Conservation (phyloP, 768 basidiomycete genomes). For the Amanita phalloides region DNA sequence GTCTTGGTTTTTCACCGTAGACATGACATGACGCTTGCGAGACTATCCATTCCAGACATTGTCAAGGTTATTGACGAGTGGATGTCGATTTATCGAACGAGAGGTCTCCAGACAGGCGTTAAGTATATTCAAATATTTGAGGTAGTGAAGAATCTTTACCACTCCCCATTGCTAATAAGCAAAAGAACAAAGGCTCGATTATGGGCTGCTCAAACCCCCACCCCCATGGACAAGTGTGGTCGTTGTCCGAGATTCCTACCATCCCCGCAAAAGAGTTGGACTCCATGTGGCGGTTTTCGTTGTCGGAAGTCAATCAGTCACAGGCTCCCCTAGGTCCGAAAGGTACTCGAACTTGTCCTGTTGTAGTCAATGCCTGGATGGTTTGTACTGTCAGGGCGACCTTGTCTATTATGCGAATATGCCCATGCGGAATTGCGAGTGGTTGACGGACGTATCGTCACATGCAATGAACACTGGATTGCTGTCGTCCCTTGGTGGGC, state of each 20-base stretch:
- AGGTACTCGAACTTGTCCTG: slow-evolving; percentile 15
- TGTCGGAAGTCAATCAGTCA: slow-evolving; percentile 20
- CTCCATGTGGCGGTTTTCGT: slow-evolving; percentile 41
- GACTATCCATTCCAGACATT: slow-evolving; percentile 48
- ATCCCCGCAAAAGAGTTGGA: slow-evolving; percentile 57
- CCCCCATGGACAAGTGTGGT: slow-evolving; percentile 90
- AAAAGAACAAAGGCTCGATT: slow-evolving; percentile 79
- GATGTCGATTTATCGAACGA: slow-evolving; percentile 49
- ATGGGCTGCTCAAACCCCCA: slow-evolving; percentile 97
- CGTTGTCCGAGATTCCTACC: slow-evolving; percentile 60
- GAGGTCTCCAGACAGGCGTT: slow-evolving; percentile 57
- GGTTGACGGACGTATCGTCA: slow-evolving; percentile 43
- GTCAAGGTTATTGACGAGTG: slow-evolving; percentile 60
- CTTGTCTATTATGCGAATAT: slow-evolving; percentile 77
- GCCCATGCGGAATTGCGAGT: slow-evolving; percentile 49
- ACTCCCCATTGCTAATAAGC: slow-evolving; percentile 2
- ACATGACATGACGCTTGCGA: slow-evolving; percentile 78
- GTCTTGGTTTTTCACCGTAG: slow-evolving; percentile 81
- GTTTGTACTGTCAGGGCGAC: slow-evolving; percentile 25
- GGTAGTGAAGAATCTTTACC: slow-evolving; percentile 25
- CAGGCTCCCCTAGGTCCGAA: slow-evolving; percentile 46
- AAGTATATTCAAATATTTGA: slow-evolving; percentile 87
- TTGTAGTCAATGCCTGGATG: background rate
- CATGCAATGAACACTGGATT: slow-evolving; percentile 67
- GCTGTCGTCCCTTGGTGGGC: slow-evolving; percentile 95